Evolutionary conservation across 768 basidiomycete genomes (phyloP), one percentile per base, ranked within the genome.

Genomic region (Russula lepida): DNA sequence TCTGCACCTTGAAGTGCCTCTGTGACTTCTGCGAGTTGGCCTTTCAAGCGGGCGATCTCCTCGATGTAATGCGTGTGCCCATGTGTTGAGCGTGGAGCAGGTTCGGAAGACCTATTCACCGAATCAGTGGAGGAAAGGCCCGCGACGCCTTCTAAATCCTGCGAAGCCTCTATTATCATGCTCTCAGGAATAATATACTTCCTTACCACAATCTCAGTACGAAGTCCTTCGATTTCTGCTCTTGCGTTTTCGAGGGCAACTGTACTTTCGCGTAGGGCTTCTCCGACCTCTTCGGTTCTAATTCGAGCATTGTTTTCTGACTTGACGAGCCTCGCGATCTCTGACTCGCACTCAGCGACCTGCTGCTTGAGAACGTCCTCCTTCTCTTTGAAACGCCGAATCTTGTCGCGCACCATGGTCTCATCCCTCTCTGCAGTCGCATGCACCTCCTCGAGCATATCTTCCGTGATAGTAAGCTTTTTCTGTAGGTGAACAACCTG

Each of bases 401-500:
- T 79, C 59, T 84, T 78, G 19, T 85, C 84, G 54, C 81, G 82
- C 61, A 85, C 72, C 6, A 77, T 73, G 2, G 71, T 71, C 67
- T 93, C 90, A 62, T 97, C 93, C 64, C 78, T 78, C 69, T 97
- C 92, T 1, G 89, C 77, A 23, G 82, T 77, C 2, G 77, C 79
- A 25, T 79, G 84, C 1, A 80, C 76, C 68, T 97, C 93, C 66
- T 94, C 92, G 17, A 98, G 79, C 65, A 83, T 77, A 68, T 95
- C 95, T 69, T 98, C 94, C 68, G 95, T 77, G 41, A 75, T 76
- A 2, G 79, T 72, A 30, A 95, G 79, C 71, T 87, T 88, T 69
- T 81, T 83, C 69, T 92, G 88, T 35, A 95, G 77, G 72, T 98
- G 91, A 43, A 83, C 81, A n/a, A 92, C 80, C 71, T 99, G 95